These are phyloP conservation scores for Monosporozyma aquatica DNA, from an alignment of 805 yeast species.

Conservation along the genomic window DNA sequence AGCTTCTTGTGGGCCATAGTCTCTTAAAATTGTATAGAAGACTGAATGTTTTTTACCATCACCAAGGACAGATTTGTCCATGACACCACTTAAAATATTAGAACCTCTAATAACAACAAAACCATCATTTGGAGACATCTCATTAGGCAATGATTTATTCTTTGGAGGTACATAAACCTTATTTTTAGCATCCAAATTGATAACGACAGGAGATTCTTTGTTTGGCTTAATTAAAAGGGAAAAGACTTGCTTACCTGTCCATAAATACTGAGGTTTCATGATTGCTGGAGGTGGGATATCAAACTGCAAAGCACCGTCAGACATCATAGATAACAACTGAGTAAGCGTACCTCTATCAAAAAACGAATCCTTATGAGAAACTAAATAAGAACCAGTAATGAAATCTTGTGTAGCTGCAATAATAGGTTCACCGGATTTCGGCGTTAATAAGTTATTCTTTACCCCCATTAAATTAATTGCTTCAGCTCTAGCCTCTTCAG, in stretches of 20 bases:
- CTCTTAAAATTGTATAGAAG: slow-evolving; percentile 88
- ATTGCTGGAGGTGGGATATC: slow-evolving; percentile 95
- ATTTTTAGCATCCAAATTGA: slow-evolving; percentile 89
- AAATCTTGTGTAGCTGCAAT: slow-evolving; percentile 99
- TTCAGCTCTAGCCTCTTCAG: slow-evolving; percentile 97
- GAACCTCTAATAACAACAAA: slow-evolving; percentile 86
- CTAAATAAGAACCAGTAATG: slow-evolving; percentile 89
- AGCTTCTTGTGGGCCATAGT: slow-evolving; percentile 94
- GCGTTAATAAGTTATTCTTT: slow-evolving; percentile 86
- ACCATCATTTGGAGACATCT: slow-evolving; percentile 98
- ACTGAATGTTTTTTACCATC: slow-evolving; percentile 98
- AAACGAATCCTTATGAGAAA: slow-evolving; percentile 88
- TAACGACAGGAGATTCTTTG: slow-evolving; percentile 61
- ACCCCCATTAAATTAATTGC: slow-evolving; percentile 99
- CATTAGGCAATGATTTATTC: slow-evolving; percentile 58
- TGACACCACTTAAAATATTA: slow-evolving; percentile 79
- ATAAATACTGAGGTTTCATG: slow-evolving; percentile 74
- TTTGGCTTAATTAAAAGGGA: slow-evolving; percentile 82
- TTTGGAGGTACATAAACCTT: slow-evolving; percentile 80
- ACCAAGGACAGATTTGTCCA: slow-evolving; percentile 94
- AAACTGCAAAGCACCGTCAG: slow-evolving; percentile 79
- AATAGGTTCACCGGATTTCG: slow-evolving; percentile 97
- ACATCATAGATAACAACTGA: slow-evolving; percentile 88
- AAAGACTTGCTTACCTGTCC: slow-evolving; percentile 98
- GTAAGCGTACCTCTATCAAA: slow-evolving; percentile 79